Conservation (phyloP, 148 eudicot genomes). For the Chenopodium suecicum region DNA sequence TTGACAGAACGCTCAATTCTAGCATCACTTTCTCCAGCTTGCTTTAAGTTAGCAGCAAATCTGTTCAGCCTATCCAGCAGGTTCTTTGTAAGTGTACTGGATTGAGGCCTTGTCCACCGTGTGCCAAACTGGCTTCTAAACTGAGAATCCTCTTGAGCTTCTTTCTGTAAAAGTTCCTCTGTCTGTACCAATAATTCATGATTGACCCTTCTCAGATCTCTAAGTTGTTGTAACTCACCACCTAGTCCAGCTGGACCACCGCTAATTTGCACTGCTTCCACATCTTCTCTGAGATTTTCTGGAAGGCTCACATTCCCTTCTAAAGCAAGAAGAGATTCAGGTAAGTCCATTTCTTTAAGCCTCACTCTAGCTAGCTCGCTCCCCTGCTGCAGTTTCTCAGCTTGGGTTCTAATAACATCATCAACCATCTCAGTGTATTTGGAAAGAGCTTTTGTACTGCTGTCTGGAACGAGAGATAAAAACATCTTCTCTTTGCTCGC, state of each 20-base stretch:
- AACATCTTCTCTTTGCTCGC: conserved; percentile 92
- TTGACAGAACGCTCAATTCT: conserved; percentile 92
- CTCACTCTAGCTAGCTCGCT: conserved; percentile 95
- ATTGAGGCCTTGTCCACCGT: conserved; percentile 98
- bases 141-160: conserved; percentile 85
- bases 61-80: conserved; percentile 86
- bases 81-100: conserved; percentile 88
- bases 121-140: conserved; percentile 93
- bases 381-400: conserved; percentile 96
- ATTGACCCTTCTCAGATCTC: conserved; percentile 92
- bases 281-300: conserved; percentile 79
- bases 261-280: conserved; percentile 93
- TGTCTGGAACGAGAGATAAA: conserved; percentile 92
- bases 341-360: conserved; percentile 96
- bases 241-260: conserved; percentile 94
- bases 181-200: conserved; percentile 85
- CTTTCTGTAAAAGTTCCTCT: conserved; percentile 96
- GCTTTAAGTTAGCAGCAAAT: conserved; percentile 90
- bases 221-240: conserved; percentile 82
- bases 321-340: conserved; percentile 84
- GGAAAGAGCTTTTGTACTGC: conserved; percentile 90
- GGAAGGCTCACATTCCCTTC: conserved; percentile 80
- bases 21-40: conserved; percentile 96
- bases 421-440: conserved; percentile 97
- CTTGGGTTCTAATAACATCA: conserved; percentile 87